A percentile compares a stretch with the other conserved stretches of the same genome.
Conservation (phyloP, 2,329 filamentous ascomycete genomes). For the Aspergillus ruber region DNA sequence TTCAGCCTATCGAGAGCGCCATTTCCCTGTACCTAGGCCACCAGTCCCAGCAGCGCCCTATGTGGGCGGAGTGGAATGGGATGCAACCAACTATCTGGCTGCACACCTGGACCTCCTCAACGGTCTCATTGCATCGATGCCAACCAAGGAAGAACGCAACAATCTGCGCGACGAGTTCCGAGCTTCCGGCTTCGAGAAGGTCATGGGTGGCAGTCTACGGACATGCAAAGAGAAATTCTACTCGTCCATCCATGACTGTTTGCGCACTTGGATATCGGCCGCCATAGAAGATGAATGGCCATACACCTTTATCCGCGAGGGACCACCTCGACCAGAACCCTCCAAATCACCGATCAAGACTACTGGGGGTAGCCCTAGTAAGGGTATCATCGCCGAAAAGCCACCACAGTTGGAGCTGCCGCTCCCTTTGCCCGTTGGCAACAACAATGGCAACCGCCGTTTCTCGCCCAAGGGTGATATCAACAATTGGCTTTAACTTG, state of each 20-base stretch:
- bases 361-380: slow-evolving; percentile 33
- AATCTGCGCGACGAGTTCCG: slow-evolving; percentile 67
- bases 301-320: slow-evolving; percentile 64
- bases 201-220: slow-evolving; percentile 75
- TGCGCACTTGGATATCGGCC: slow-evolving; percentile 85
- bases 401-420: slow-evolving; percentile 54
- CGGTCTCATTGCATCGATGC: slow-evolving; percentile 75
- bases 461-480: slow-evolving; percentile 18
- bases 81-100: slow-evolving; percentile 92
- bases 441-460: slow-evolving; percentile 3
- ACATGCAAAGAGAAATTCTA: slow-evolving; percentile 99
- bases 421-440: slow-evolving; percentile 23
- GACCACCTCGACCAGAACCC: slow-evolving; percentile 36
- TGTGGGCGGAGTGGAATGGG: slow-evolving; percentile 96
- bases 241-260: slow-evolving; percentile 77
- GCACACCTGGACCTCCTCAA: slow-evolving; percentile 91
- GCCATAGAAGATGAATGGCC: slow-evolving; percentile 85
- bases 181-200: slow-evolving; percentile 84
- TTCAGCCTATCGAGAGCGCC: slow-evolving; percentile 45
- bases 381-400: slow-evolving; percentile 43
- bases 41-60: slow-evolving; percentile 93
- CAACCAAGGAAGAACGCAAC: slow-evolving; percentile 65
- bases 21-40: slow-evolving; percentile 78
- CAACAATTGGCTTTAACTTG: slow-evolving; percentile 31
- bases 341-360: slow-evolving; percentile 45